Conservation (phyloP, 306 rosid species). For the Gastrolobium villosum region DNA sequence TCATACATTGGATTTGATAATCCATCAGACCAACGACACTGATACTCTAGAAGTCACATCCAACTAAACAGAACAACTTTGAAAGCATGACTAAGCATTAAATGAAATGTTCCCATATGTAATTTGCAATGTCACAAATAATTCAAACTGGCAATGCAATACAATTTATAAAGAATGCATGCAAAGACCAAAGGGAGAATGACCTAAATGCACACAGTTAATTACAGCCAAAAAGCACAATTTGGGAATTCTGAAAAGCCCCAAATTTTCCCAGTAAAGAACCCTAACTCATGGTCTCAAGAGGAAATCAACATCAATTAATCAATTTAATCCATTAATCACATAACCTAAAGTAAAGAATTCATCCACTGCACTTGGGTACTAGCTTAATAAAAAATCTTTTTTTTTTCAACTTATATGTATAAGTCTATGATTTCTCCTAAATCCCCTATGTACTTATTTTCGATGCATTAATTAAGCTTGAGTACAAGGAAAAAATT, state of each 20-base stretch:
- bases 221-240: background rate
- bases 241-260: background rate
- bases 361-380: too few species aligned
- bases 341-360: too few species aligned
- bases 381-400: too few species aligned
- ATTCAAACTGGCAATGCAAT: constrained; percentile 7
- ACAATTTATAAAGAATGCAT: background rate
- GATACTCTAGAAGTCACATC: background rate
- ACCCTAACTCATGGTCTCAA: too few species aligned
- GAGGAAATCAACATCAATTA: too few species aligned
- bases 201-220: constrained; percentile 12
- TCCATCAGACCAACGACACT: background rate
- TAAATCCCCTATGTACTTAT: too few species aligned
- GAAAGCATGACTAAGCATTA: background rate
- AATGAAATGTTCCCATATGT: constrained; percentile 22
- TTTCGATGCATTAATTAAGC: too few species aligned
- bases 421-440: too few species aligned
- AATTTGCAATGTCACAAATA: constrained; percentile 21
- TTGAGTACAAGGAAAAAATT: too few species aligned
- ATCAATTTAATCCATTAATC: too few species aligned
- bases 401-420: too few species aligned
- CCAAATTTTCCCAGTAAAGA: too few species aligned
- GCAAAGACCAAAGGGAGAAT: constrained; percentile 1
- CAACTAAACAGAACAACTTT: background rate
- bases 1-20: constrained; percentile 23